Conservation (phyloP, 352 stramenopile species). For the Pythium aristosporum region DNA sequence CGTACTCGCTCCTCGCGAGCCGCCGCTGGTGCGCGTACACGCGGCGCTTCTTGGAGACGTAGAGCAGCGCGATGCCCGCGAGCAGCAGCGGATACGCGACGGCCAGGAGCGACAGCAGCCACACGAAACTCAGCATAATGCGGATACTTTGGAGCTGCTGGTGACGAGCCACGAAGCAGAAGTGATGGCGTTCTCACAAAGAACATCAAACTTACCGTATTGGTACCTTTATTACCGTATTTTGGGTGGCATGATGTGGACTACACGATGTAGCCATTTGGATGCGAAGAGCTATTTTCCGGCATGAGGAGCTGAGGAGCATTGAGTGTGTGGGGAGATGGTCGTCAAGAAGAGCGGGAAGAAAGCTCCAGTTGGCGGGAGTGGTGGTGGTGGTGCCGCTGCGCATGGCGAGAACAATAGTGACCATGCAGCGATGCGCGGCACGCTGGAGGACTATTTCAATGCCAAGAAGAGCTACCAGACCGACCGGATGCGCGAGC, state of each 20-base stretch:
- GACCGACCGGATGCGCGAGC: conserved; percentile 27
- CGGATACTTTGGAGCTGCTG: not conserved
- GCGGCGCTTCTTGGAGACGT: conserved; percentile 41
- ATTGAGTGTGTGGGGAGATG: not conserved
- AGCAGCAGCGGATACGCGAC: conserved; percentile 32
- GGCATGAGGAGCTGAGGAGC: not conserved
- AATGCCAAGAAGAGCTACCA: conserved; percentile 36
- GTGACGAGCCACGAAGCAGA: conserved; percentile 5
- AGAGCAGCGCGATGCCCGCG: conserved; percentile 26
- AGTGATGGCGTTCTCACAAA: not conserved
- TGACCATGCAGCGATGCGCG: conserved; percentile 17
- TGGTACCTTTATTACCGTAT: too few relatives aligned
- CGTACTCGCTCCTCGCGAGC: conserved; percentile 25
- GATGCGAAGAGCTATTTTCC: too few relatives aligned
- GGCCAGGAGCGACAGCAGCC: conserved; percentile 27
- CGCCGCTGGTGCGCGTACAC: conserved; percentile 37
- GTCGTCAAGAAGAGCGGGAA: conserved; percentile 35
- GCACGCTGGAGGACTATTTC: conserved; percentile 47
- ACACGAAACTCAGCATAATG: conserved; percentile 26
- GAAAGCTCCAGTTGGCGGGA: conserved; percentile 16
- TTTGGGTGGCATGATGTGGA: too few relatives aligned
- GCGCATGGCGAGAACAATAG: conserved; percentile 24
- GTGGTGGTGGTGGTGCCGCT: not conserved
- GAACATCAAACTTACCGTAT: not conserved
- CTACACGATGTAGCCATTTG: not conserved